Conservation (phyloP, 768 basidiomycete genomes). For the Galerina marginata region DNA sequence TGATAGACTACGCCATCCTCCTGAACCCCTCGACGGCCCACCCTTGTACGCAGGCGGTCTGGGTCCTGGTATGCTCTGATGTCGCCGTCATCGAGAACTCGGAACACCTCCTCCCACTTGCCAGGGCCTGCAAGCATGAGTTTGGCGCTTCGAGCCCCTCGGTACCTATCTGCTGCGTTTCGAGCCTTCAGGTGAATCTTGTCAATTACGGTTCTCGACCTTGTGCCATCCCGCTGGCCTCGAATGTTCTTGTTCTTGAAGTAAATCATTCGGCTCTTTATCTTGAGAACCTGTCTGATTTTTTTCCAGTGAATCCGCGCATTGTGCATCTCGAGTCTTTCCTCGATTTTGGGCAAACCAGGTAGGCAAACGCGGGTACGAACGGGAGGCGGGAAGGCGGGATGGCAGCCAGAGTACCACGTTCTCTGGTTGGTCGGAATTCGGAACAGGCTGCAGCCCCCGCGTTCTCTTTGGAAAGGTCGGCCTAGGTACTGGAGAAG, state of each 20-base stretch:
- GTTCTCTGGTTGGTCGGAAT: too few species aligned
- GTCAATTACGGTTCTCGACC: conserved; percentile 14
- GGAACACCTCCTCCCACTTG: conserved; percentile 8
- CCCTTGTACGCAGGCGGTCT: not conserved
- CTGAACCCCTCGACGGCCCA: not conserved
- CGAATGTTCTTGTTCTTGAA: conserved; percentile 22
- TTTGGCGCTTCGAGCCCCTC: not conserved
- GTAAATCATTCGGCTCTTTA: conserved; percentile 13
- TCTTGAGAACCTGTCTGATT: too few species aligned
- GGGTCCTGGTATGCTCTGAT: conserved; percentile 19
- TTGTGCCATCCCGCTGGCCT: conserved; percentile 13
- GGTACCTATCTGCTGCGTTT: conserved; percentile 9
- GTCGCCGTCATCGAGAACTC: conserved; percentile 9
- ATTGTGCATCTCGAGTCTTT: conserved; percentile 10
- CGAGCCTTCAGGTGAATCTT: conserved; percentile 7
- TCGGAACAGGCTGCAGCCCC: too few species aligned
- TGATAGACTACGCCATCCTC: not conserved
- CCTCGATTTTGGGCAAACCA: not conserved
- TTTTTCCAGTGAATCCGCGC: too few species aligned
- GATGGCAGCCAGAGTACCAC: conserved; percentile 17
- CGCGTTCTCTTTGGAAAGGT: too few species aligned
- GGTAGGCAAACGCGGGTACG: not conserved
- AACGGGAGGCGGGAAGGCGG: too few species aligned
- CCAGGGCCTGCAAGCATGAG: conserved; percentile 9
- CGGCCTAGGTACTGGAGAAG: too few species aligned